A percentile compares a stretch with the other conserved stretches of the same genome.
Evolutionary conservation across 1,284 basidiomycete genomes (phyloP).

Genomic region (Erythrobasidium hasegawianum): DNA sequence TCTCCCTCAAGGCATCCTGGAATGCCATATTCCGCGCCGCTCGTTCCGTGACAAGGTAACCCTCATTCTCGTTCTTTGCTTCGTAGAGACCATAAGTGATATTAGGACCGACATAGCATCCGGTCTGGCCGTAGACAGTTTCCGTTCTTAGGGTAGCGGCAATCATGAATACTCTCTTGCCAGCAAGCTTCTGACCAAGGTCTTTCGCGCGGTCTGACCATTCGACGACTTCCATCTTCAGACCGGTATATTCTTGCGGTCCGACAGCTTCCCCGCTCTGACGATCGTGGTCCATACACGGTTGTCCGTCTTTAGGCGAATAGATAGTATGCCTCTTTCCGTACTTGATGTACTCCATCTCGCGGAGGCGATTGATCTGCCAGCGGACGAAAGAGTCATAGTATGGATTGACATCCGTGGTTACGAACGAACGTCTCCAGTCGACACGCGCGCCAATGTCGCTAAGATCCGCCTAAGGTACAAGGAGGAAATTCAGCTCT

Average conservation of each 20-base stretch:
- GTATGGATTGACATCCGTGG: slow-evolving; percentile 93
- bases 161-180: slow-evolving; percentile 82
- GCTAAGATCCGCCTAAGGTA: slow-evolving; percentile 75
- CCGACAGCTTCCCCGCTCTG: slow-evolving; percentile 90
- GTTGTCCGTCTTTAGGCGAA: slow-evolving; percentile 98
- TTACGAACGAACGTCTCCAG: slow-evolving; percentile 94
- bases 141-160: slow-evolving; percentile 95
- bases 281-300: slow-evolving; percentile 99
- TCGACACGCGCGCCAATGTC: slow-evolving; percentile 90
- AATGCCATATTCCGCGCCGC: slow-evolving; percentile 97
- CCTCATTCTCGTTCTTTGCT: slow-evolving; percentile 69
- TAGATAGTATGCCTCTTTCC: slow-evolving; percentile 98
- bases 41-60: slow-evolving; percentile 84
- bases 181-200: slow-evolving; percentile 58
- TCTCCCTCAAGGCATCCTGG: slow-evolving; percentile 72
- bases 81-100: slow-evolving; percentile 93
- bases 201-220: slow-evolving; percentile 68
- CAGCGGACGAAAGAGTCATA: slow-evolving; percentile 97
- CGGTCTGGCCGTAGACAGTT: slow-evolving; percentile 99
- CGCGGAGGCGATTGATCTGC: slow-evolving; percentile 93
- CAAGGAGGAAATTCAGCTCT: no score
- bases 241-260: slow-evolving; percentile 91
- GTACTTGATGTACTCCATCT: slow-evolving; percentile 87
- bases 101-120: slow-evolving; percentile 88
- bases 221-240: slow-evolving; percentile 90